A percentile compares a stretch with the other conserved stretches of the same genome.
phyloP scores from a whole-genome alignment of 805 yeast species.

The Zygosaccharomyces bailii region DNA sequence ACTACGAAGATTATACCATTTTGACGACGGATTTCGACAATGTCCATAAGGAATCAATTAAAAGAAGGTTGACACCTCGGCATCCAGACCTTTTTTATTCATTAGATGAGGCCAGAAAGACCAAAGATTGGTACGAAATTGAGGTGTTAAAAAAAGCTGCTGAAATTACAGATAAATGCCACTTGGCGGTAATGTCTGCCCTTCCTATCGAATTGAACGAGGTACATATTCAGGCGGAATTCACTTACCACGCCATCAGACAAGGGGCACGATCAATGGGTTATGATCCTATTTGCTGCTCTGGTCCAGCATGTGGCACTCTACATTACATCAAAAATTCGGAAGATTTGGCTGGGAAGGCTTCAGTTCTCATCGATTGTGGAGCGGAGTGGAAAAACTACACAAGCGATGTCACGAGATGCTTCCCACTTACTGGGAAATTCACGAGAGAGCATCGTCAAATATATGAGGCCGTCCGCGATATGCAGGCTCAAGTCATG shows the following conservation, averaged over 20 bases:
- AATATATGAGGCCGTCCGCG: conserved; percentile 72
- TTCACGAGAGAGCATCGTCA: conserved; percentile 86
- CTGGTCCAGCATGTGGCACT: conserved; percentile 89
- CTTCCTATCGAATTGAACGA: conserved; percentile 83
- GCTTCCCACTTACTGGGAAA: conserved; percentile 87
- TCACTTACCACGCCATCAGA: conserved; percentile 85
- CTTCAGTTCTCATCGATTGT: conserved; percentile 82
- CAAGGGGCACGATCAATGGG: conserved; percentile 89
- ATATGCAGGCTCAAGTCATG: conserved; percentile 79
- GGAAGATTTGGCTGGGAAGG: conserved; percentile 52
- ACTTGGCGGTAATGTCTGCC: conserved; percentile 89
- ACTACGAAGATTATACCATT: conserved; percentile 29
- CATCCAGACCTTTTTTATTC: conserved; percentile 60
- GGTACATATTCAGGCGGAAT: conserved; percentile 93
- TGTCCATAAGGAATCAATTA: conserved; percentile 38
- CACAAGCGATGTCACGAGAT: conserved; percentile 91
- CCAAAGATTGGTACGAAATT: conserved; percentile 82
- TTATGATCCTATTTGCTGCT: conserved; percentile 93
- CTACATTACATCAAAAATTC: conserved; percentile 87
- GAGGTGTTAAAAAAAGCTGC: conserved; percentile 76
- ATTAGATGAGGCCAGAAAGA: conserved; percentile 79
- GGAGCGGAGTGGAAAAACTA: conserved; percentile 97
- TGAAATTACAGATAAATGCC: conserved; percentile 81
- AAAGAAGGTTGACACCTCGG: conserved; percentile 40
- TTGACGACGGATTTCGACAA: conserved; percentile 57